These are phyloP conservation scores for Boletus rufocinnamomeus DNA, from an alignment of 768 basidiomycete genomes.

Conservation along the genomic window DNA sequence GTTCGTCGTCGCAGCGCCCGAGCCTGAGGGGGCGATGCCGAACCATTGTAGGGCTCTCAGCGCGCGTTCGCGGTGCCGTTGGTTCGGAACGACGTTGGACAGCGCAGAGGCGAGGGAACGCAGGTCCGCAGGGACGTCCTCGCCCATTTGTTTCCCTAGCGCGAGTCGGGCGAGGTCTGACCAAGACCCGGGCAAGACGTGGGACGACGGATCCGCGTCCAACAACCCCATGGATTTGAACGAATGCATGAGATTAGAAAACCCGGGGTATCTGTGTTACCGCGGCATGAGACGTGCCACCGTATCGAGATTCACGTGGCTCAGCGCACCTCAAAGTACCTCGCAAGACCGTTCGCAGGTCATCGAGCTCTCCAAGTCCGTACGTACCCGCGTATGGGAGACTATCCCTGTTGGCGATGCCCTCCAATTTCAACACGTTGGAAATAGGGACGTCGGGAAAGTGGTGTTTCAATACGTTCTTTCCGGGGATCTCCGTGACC, in stretches of 20 bases:
- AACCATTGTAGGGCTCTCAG: slow-evolving; percentile 48
- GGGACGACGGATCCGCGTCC: slow-evolving; percentile 32
- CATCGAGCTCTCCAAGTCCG: slow-evolving; percentile 44
- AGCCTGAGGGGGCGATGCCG: slow-evolving; percentile 9
- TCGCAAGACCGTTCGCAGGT: slow-evolving; percentile 67
- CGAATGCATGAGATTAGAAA: slow-evolving; percentile 67
- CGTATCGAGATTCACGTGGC: neutral
- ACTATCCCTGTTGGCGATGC: slow-evolving; percentile 84
- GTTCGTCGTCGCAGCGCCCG: slow-evolving; percentile 1
- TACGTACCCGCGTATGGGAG: slow-evolving; percentile 71
- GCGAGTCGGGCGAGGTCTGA: slow-evolving; percentile 40
- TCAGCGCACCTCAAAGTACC: slow-evolving; percentile 74
- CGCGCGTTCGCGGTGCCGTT: slow-evolving; percentile 29
- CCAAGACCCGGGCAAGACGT: slow-evolving; percentile 32
- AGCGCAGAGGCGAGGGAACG: slow-evolving; percentile 39
- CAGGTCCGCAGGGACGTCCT: slow-evolving; percentile 32
- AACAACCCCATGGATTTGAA: slow-evolving; percentile 75
- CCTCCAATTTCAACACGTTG: slow-evolving; percentile 67
- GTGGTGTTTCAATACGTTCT: slow-evolving; percentile 52
- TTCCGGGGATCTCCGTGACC: slow-evolving; percentile 51
- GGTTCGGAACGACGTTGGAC: slow-evolving; percentile 18
- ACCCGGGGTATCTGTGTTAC: slow-evolving; percentile 75
- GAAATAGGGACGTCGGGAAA: slow-evolving; percentile 73
- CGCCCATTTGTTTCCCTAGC: slow-evolving; percentile 31
- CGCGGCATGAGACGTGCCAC: neutral